These are phyloP conservation scores for Fusarium decemcellulare DNA, from an alignment of 2,329 filamentous ascomycete genomes.

Conservation along the genomic window DNA sequence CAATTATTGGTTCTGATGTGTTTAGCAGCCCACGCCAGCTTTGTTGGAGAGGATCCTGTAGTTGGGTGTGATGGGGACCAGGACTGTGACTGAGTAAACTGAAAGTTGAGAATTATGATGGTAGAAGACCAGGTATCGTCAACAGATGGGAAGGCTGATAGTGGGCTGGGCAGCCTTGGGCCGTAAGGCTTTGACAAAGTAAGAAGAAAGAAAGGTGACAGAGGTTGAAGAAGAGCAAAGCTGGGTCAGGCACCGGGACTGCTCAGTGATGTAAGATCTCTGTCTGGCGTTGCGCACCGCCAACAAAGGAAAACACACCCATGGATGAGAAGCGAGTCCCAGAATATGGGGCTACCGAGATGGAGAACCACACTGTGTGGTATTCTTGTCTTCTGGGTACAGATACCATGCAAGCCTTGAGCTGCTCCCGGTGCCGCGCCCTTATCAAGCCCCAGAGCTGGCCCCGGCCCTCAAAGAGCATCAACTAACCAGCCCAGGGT, in stretches of 20 bases:
- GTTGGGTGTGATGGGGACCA: conserved; percentile 26
- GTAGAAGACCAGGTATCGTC: conserved; percentile 25
- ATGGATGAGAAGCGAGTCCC: conserved; percentile 36
- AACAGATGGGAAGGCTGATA: conserved; percentile 24
- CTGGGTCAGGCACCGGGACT: conserved; percentile 30
- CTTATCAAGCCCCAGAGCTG: conserved; percentile 47
- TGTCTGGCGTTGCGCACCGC: conserved; percentile 34
- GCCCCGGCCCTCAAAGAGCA: conserved; percentile 25
- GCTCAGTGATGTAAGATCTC: conserved; percentile 45
- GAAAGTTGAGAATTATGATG: conserved; percentile 24
- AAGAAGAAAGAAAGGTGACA: conserved; percentile 35
- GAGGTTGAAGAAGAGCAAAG: conserved; percentile 38
- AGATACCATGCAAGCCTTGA: conserved; percentile 41
- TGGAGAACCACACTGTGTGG: conserved; percentile 45
- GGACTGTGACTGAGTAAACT: conserved; percentile 21
- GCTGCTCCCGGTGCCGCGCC: conserved; percentile 36
- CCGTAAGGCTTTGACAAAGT: conserved; percentile 28
- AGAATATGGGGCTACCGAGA: conserved; percentile 38
- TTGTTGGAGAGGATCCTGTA: conserved; percentile 24
- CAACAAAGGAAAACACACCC: conserved; percentile 42
- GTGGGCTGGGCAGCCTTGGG: conserved; percentile 32
- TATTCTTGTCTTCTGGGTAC: conserved; percentile 43
- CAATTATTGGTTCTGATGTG: conserved; percentile 41
- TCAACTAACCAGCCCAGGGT: conserved; percentile 26
- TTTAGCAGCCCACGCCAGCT: conserved; percentile 31